Percentiles rank a stretch among this genome's conserved stretches.
These are phyloP conservation scores for Cardiospermum halicacabum DNA, from an alignment of 345 rosid genomes.

Conservation along the genomic window DNA sequence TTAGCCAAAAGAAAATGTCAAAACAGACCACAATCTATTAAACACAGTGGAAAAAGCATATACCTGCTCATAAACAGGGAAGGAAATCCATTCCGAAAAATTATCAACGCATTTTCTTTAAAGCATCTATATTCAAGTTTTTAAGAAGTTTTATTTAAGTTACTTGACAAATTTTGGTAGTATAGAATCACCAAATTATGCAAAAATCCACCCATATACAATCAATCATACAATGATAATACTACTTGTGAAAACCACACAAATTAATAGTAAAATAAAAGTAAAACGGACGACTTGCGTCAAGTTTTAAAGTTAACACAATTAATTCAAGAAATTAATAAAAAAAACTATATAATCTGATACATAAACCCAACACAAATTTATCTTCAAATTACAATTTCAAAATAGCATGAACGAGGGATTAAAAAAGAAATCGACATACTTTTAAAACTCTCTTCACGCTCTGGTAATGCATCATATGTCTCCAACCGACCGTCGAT, in stretches of 20 bases:
- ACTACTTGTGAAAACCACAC: too few species aligned
- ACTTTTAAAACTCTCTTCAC: constrained; percentile 85
- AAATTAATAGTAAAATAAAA: background rate
- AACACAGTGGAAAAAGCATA: background rate
- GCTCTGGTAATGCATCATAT: constrained; percentile 84
- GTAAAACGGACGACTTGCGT: background rate
- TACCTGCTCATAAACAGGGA: constrained; percentile 98
- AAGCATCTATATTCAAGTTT: constrained; percentile 78
- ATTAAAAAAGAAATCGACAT: background rate
- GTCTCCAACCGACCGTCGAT: constrained; percentile 91
- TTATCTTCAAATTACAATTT: background rate
- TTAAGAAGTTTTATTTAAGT: constrained; percentile 90
- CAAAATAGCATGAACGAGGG: background rate
- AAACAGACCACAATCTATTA: background rate
- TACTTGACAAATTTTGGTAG: constrained; percentile 71
- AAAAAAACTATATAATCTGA: background rate
- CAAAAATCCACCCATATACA: too few species aligned
- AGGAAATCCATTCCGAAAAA: constrained; percentile 96
- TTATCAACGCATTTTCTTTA: constrained; percentile 96
- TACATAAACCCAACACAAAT: background rate
- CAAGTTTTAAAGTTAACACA: background rate
- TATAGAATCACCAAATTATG: too few species aligned
- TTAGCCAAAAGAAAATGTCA: too few species aligned
- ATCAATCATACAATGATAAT: too few species aligned
- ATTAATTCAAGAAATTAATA: background rate